Conservation (phyloP, 257 asterid genomes). For the Solanum etuberosum region DNA sequence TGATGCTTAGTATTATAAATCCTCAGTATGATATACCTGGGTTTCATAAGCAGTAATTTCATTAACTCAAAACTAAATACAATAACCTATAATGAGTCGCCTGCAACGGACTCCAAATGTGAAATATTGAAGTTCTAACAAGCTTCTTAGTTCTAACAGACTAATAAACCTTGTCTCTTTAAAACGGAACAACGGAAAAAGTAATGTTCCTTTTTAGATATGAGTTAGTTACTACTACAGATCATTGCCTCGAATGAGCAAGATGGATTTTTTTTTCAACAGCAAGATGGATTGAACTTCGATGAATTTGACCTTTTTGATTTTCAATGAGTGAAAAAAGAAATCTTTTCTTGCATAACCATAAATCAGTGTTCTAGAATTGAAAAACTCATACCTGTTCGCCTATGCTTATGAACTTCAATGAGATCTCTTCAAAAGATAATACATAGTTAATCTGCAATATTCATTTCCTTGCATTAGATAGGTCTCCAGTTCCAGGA, state of each 20-base stretch:
- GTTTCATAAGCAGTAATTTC: neutral
- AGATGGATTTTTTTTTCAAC: neutral
- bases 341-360: neutral
- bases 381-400: conserved; percentile 62
- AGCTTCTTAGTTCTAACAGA: neutral
- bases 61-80: neutral
- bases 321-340: neutral
- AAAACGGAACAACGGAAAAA: neutral
- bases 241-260: neutral
- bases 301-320: neutral
- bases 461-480: conserved; percentile 19
- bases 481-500: conserved; percentile 2
- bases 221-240: neutral
- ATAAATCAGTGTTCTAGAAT: neutral
- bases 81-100: neutral
- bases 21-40: neutral
- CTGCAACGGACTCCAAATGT: neutral
- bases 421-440: conserved; percentile 88
- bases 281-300: neutral
- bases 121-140: neutral
- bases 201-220: neutral
- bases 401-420: conserved; percentile 90
- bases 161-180: neutral
- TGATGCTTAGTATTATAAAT: neutral
- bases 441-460: conserved; percentile 84